Base-by-base conservation (phyloP, 805 yeast genomes). In the Pichia rugopelliculosa region DNA sequence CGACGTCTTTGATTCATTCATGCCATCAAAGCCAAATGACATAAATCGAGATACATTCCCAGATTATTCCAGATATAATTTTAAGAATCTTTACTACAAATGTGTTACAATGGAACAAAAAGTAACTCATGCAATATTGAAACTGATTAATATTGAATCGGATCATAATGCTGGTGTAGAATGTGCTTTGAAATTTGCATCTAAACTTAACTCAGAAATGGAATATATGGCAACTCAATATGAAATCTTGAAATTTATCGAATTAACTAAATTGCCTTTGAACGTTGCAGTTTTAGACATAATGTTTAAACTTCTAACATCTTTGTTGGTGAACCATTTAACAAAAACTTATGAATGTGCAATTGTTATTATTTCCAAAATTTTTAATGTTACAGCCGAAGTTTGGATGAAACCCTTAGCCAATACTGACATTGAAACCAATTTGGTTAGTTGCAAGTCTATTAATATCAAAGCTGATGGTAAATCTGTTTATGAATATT, bases 401-500 rank as follows among this genome's bases (percentile, higher is more conserved):
- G 41, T 53, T 0, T 67, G 77, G 69, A 39, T 67, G 1, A 34
- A 43, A 1, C 47, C 44, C 7, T 10, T n/a, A 5, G 30, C 42
- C 0, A 55, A 59, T 9, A 57, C 53, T 1, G 57, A 56, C 2
- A 56, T 75, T 8, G 52, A 58, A 18, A 18, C 10, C n/a, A 8
- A 5, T 30, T 30, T 15, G 17, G 15, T 30, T 30, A n/a, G 6
- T 11, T 6, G 10, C n/a, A 30, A 27, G 12, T 11, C 34, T 15
- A 3, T n/a, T 18, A 30, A 30, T 30, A 30, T 10, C 18, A n/a
- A n/a, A n/a, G 66, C 66, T 3, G 82, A 78, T 42, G 70, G 72
- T 39, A 57, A 56, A 34, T 84, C 80, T 53, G 69, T 81, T 18
- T 64, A 70, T 36, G 58, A 64, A 1, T 81, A 78, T 72, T 50